Evolutionary conservation across 495 filamentous ascomycete species (phyloP), one percentile per base, ranked within the genome.

Genomic region (Neurospora tetrasperma): DNA sequence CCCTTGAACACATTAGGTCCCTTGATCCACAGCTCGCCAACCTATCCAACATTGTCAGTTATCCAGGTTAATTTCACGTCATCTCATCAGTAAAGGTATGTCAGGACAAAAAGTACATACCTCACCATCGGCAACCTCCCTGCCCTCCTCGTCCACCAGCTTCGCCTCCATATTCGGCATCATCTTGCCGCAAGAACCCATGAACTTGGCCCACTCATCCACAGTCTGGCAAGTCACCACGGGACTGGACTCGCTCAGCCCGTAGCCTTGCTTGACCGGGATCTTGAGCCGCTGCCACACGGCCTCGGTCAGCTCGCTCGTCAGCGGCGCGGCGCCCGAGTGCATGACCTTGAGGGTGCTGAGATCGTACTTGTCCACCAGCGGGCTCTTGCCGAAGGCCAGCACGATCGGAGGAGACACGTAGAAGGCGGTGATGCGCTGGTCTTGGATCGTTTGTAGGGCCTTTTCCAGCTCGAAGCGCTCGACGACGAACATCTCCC

Each of bases 261-360:
- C 87, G 73, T 88, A 89, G 69, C 86, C 86, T 75, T 90, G 87
- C 81, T 89, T 89, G n/a, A 88, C 86, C 54, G 90, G 90, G 48
- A 96, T 83, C 66, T 89, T 88, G 70, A 96, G 86, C 14, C 94
- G 88, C 5, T 87, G 77, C 83, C 93, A 94, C 10, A 96, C 89
- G 18, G 89, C 86, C 72, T 94, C 88, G 8, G 94, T 92, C 3
- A 99, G 84, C 70, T 98, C 94, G 27, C 86, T 84, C 0, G 93
- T 96, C 46, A 98, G 83, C 1, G 96, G 96, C 4, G 96, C 96
- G 2, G 95, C 96, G 9, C 94, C 96, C 2, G 89, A 94, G 82
- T 93, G 96, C 83, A 97, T 83, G 89, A 95, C 94, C 43, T 90
- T 90, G 16, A 99, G 76, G 27, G 85, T 89, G 16, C 88, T 90